Evolutionary conservation across 2,329 filamentous ascomycete species (phyloP).

Genomic region (Neoscytalidium dimidiatum): DNA sequence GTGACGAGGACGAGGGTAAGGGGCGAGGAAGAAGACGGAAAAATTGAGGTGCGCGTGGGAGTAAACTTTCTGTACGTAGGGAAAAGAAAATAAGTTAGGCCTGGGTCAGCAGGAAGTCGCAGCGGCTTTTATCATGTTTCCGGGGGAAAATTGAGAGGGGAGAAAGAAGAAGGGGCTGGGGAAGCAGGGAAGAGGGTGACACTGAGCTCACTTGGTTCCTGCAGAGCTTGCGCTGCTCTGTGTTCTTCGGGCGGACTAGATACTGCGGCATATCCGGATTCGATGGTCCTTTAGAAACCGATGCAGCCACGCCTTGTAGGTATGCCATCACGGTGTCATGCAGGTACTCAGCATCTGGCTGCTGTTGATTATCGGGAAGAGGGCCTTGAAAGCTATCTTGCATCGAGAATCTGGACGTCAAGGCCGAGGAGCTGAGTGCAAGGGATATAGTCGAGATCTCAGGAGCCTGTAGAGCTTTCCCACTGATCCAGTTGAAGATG

Average conservation of each 20-base stretch:
- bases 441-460: no score
- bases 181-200: background rate
- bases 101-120: background rate
- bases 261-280: background rate
- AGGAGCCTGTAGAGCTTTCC: no score
- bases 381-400: slow-evolving; percentile 1
- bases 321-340: slow-evolving; percentile 15
- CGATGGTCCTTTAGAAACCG: background rate
- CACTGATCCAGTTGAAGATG: no score
- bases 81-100: no score
- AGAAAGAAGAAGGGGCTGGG: no score
- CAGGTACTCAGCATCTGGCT: slow-evolving; percentile 22
- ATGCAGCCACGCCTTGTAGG: slow-evolving; percentile 17
- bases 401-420: background rate
- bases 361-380: slow-evolving; percentile 21
- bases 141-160: background rate
- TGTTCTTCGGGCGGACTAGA: background rate
- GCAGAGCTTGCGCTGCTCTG: background rate
- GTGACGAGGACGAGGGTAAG: slow-evolving; percentile 26
- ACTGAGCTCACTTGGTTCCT: background rate
- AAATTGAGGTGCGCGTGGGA: slow-evolving; percentile 23
- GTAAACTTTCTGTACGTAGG: slow-evolving; percentile 21
- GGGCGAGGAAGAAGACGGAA: slow-evolving; percentile 26
- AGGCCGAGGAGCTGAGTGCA: no score
- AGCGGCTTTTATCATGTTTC: background rate